Evolutionary conservation across 345 rosid species (phyloP).

Genomic region (Sisymbrium irio): DNA sequence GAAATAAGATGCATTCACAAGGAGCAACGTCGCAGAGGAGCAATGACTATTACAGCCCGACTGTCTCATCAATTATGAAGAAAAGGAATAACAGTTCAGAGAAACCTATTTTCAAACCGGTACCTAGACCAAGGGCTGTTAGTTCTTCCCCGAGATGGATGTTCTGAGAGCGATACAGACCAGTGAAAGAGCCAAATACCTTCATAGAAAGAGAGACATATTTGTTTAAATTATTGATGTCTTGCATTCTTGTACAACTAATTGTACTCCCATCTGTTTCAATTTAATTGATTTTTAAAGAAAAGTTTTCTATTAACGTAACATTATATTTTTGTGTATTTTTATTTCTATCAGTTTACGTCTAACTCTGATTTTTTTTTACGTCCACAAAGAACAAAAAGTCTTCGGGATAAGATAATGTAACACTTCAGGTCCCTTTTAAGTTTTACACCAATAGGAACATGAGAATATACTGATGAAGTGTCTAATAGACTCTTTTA

Average conservation of each 20-base stretch:
- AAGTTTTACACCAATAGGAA: no score
- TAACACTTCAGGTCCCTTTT: no score
- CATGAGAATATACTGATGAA: no score
- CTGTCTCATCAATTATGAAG: constrained; percentile 91
- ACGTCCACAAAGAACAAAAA: no score
- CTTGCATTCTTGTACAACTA: constrained; percentile 33
- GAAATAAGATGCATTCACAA: constrained; percentile 66
- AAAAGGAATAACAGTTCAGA: constrained; percentile 57
- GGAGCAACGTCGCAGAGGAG: constrained; percentile 90
- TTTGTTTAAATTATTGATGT: constrained; percentile 25
- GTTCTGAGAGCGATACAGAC: constrained; percentile 45
- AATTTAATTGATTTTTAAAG: no score
- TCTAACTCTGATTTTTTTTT: no score
- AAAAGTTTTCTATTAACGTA: no score
- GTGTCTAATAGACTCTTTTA: no score
- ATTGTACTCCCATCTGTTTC: no score
- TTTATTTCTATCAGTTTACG: no score
- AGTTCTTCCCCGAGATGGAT: constrained; percentile 78
- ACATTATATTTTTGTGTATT: no score
- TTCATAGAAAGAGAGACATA: constrained; percentile 22
- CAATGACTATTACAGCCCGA: constrained; percentile 85
- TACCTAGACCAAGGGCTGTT: constrained; percentile 48
- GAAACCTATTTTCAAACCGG: constrained; percentile 34
- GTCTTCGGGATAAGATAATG: no score
- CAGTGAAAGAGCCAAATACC: constrained; percentile 23